These are phyloP conservation scores for Glycine latifolia DNA, from an alignment of 306 rosid species.

Conservation along the genomic window DNA sequence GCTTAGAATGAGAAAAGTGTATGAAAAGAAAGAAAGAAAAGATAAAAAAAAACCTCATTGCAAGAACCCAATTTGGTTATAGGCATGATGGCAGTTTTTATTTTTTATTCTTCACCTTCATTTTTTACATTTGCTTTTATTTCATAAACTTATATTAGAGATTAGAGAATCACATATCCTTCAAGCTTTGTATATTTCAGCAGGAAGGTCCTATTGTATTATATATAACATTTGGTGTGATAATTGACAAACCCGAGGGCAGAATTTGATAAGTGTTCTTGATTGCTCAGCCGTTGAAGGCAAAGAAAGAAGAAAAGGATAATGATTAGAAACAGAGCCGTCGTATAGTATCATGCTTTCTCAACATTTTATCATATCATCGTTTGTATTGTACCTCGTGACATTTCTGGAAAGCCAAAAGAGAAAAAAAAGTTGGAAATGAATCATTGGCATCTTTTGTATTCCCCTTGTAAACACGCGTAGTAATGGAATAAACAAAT, in stretches of 20 bases:
- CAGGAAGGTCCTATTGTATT: slow-evolving; percentile 19
- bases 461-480: background rate
- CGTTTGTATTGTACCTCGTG: background rate
- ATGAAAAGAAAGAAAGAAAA: background rate
- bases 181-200: slow-evolving; percentile 34
- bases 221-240: background rate
- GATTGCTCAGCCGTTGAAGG: background rate
- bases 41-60: background rate
- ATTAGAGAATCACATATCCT: slow-evolving; percentile 1
- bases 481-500: slow-evolving; percentile 56
- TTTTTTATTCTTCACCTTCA: background rate
- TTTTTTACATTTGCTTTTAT: background rate
- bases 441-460: slow-evolving; percentile 1
- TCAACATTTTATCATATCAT: background rate
- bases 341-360: background rate
- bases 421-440: background rate
- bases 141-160: slow-evolving; percentile 7
- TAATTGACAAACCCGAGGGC: background rate
- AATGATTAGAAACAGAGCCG: background rate
- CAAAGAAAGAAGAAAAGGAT: background rate
- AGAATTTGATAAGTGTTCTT: background rate
- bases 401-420: background rate
- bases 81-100: background rate
- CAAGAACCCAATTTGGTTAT: background rate
- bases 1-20: background rate